Evolutionary conservation across 2,329 filamentous ascomycete genomes (phyloP), one percentile per base, ranked within the genome.

Genomic region (Sporothrix brunneoviolacea): DNA sequence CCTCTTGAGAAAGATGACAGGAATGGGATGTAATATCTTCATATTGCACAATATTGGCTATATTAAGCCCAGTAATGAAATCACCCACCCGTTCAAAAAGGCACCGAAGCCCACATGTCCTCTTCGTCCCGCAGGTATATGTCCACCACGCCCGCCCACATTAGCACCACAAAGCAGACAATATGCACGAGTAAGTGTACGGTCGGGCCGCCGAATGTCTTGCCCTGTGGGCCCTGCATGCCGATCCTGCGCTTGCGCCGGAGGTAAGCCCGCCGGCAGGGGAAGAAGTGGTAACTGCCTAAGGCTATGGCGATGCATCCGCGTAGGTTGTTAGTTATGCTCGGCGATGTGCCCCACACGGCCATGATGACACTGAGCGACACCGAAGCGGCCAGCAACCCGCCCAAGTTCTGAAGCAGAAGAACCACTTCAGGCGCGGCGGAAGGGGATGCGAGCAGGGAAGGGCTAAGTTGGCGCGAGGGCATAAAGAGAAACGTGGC

Each of bases 221-320:
- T 58, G 4, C 49, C 48, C 15, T 58, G 59, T 12, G 52, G 51
- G 0, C 50, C 47, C 13, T 47, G 50, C 18, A 50, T 51, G 24
- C 53, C 57, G 18, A 55, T 52, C 10, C 55, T 55, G n/a, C 46
- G 37, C 24, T 55, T 53, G 12, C 73, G 61, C 35, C 68, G 64
- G 15, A 59, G 54, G 10, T 60, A 63, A 0, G 75, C 75, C 30
- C 75, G 65, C 42, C 68, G 63, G 27, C 65, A 68, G 3, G 75
- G 75, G 64, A 70, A 77, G 1, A 70, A 36, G 51, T 79, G 75
- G 61, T 76, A 78, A 19, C 68, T 68, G 1, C 68, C 72, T 52
- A 78, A 62, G 1, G 70, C 67, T 1, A 65, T 55, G 0, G 70
- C 68, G 2, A 72, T 55, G 18, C 67, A 54, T 8, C 65, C 62